A percentile compares a stretch with the other conserved stretches of the same genome.
phyloP scores from a whole-genome alignment of 2,329 filamentous ascomycete species.

The Fusarium fracticaudum region DNA sequence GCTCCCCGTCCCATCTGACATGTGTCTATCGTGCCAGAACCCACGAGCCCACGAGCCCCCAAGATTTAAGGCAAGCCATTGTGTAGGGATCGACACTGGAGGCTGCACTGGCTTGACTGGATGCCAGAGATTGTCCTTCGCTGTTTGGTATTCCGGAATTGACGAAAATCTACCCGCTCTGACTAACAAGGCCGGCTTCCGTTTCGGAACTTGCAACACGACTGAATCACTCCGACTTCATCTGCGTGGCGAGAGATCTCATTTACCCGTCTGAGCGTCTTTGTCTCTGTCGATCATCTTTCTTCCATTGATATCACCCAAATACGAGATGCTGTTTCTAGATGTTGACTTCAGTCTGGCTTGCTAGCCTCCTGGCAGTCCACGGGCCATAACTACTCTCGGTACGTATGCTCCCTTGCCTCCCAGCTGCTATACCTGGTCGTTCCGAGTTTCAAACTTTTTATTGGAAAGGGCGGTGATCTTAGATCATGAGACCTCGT shows the following conservation, averaged over 20 bases:
- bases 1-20: conserved; percentile 39
- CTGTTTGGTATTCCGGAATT: background rate
- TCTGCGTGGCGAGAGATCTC: background rate
- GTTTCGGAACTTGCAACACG: conserved; percentile 6
- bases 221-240: conserved; percentile 1
- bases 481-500: conserved; percentile 13
- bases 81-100: conserved; percentile 36
- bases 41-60: conserved; percentile 37
- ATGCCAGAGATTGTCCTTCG: conserved; percentile 10
- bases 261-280: background rate
- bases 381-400: background rate
- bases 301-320: background rate
- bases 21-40: conserved; percentile 42
- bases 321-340: conserved; percentile 25
- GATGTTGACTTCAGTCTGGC: background rate
- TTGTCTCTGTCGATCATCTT: conserved; percentile 2
- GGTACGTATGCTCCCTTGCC: conserved; percentile 9
- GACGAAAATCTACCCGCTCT: background rate
- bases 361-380: background rate
- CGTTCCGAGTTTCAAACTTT: conserved; percentile 16
- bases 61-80: conserved; percentile 37
- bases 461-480: conserved; percentile 1
- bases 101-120: conserved; percentile 15
- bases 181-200: background rate
- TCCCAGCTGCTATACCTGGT: conserved; percentile 22